Evolutionary conservation across 2,329 filamentous ascomycete genomes (phyloP).

Genomic region (Akanthomyces lecanii): DNA sequence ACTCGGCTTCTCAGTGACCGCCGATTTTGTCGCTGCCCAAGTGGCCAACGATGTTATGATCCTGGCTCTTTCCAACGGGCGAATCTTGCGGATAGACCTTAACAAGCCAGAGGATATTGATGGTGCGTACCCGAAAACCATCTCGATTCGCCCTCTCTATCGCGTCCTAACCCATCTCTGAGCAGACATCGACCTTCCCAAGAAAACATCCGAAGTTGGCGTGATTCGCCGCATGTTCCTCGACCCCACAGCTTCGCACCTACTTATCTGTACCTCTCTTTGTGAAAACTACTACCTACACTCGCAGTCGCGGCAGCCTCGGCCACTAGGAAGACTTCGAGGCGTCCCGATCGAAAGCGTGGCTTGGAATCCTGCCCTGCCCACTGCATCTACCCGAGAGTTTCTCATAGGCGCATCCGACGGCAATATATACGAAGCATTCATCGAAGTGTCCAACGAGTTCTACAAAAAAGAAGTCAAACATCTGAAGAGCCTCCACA

Average conservation of each 20-base stretch:
- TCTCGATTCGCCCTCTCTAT: neutral
- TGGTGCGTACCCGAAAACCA: constrained; percentile 45
- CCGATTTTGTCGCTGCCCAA: constrained; percentile 93
- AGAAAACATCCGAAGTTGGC: constrained; percentile 84
- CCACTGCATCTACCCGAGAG: constrained; percentile 90
- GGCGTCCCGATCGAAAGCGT: constrained; percentile 84
- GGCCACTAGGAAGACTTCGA: constrained; percentile 74
- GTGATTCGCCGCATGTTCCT: constrained; percentile 95
- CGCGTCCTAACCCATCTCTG: constrained; percentile 11
- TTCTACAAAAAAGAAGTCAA: constrained; percentile 95
- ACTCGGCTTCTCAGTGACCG: constrained; percentile 89
- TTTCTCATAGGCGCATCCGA: constrained; percentile 90
- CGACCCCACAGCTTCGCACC: constrained; percentile 91
- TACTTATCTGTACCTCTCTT: constrained; percentile 84
- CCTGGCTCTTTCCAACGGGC: constrained; percentile 83
- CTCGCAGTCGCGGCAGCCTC: constrained; percentile 85
- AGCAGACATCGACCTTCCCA: constrained; percentile 91
- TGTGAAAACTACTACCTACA: constrained; percentile 98
- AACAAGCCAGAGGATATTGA: constrained; percentile 95
- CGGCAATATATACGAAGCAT: constrained; percentile 91
- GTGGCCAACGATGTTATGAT: constrained; percentile 97
- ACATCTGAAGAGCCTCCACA: constrained; percentile 80
- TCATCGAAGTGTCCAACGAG: constrained; percentile 89
- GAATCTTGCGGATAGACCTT: constrained; percentile 89
- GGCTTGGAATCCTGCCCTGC: constrained; percentile 90